phyloP scores from a whole-genome alignment of 73 alveolate genomes.

The Paramecium sexaurelia region DNA sequence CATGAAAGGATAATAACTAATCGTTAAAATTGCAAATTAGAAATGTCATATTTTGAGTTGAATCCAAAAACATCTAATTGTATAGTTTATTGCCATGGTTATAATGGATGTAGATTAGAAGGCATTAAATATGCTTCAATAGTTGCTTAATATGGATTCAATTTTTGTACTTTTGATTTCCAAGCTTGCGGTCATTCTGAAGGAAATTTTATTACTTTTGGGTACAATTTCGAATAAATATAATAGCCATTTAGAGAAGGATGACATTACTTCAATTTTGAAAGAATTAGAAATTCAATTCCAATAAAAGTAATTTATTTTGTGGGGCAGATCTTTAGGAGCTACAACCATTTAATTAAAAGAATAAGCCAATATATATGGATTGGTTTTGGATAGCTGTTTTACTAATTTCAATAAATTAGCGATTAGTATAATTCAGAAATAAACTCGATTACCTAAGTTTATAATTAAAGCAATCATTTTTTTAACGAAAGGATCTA shows the following conservation, averaged over 20 bases:
- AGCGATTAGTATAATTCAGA: constrained; percentile 1
- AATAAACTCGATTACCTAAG: background rate
- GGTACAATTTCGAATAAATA: background rate
- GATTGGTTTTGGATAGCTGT: constrained; percentile 24
- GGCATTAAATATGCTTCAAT: constrained; percentile 14
- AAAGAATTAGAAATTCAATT: background rate
- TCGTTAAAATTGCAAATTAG: background rate
- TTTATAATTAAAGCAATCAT: background rate
- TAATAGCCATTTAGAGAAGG: background rate
- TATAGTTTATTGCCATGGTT: constrained; percentile 41
- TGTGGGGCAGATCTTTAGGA: constrained; percentile 48
- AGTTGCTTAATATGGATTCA: background rate
- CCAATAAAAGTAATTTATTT: background rate
- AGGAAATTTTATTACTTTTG: constrained; percentile 22
- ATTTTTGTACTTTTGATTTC: constrained; percentile 39
- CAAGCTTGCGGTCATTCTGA: constrained; percentile 53
- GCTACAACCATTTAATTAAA: constrained; percentile 31
- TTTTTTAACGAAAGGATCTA: constrained; percentile 1
- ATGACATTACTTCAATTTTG: background rate
- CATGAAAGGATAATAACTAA: background rate
- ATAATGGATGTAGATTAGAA: constrained; percentile 38
- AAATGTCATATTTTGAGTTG: constrained; percentile 3
- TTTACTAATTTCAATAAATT: background rate
- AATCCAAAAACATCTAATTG: background rate
- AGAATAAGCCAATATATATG: background rate